Evolutionary conservation across 2,329 filamentous ascomycete species (phyloP).

Genomic region (Tolypocladium capitatum): DNA sequence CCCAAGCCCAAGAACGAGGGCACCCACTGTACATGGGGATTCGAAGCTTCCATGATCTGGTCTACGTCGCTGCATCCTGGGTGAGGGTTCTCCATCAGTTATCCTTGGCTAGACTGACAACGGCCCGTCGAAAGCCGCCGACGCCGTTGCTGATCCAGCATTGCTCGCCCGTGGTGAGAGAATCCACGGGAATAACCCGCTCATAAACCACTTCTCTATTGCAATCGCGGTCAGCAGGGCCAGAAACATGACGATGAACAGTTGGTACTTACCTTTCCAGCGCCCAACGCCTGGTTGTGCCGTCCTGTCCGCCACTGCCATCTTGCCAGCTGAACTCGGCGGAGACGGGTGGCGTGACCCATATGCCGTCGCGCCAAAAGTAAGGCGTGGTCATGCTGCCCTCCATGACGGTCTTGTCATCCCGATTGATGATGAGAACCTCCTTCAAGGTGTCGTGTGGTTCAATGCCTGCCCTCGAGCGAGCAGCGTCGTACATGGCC

Average conservation of each 20-base stretch:
- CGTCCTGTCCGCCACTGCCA: slow-evolving; percentile 65
- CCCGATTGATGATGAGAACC: slow-evolving; percentile 57
- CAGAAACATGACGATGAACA: not conserved
- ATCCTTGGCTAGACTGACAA: slow-evolving; percentile 15
- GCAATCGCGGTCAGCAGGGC: slow-evolving; percentile 1
- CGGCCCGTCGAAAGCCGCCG: slow-evolving; percentile 55
- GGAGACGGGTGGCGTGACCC: slow-evolving; percentile 68
- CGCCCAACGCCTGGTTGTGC: slow-evolving; percentile 76
- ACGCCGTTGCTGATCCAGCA: slow-evolving; percentile 87
- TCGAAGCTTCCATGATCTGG: not conserved
- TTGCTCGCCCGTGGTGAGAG: slow-evolving; percentile 57
- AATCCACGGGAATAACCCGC: slow-evolving; percentile 42
- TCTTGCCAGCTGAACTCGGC: slow-evolving; percentile 17
- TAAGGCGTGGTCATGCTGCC: slow-evolving; percentile 74
- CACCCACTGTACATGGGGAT: too few species aligned
- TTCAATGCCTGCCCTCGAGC: slow-evolving; percentile 44
- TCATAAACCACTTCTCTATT: slow-evolving; percentile 49
- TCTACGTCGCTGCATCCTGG: not conserved
- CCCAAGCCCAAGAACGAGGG: too few species aligned
- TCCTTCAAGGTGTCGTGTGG: slow-evolving; percentile 41
- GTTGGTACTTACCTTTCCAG: slow-evolving; percentile 42
- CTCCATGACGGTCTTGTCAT: slow-evolving; percentile 61
- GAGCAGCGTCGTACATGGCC: slow-evolving; percentile 56
- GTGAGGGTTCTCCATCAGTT: not conserved
- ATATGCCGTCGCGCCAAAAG: slow-evolving; percentile 57